These are phyloP conservation scores for Pugionium cornutum DNA, from an alignment of 345 rosid genomes.

Conservation along the genomic window DNA sequence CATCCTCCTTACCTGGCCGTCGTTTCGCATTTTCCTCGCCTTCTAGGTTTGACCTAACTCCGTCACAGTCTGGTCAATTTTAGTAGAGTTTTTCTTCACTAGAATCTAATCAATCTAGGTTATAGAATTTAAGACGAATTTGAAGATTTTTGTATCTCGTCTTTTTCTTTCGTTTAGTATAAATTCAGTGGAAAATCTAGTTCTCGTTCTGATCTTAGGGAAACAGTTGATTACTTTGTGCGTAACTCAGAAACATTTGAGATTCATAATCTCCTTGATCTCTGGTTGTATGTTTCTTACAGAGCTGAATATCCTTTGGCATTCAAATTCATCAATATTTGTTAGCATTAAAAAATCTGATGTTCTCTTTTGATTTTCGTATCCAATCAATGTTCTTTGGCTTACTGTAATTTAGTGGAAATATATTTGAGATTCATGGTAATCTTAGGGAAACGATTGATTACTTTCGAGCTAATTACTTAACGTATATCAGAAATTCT, in stretches of 20 bases:
- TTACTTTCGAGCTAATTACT: not conserved
- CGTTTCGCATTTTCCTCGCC: constrained; percentile 60
- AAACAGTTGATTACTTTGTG: not conserved
- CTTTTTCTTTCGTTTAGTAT: not conserved
- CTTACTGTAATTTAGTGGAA: not conserved
- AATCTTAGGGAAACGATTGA: not conserved
- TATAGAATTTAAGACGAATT: not conserved
- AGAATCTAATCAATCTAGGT: not conserved
- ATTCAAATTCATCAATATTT: not conserved
- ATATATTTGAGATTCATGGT: not conserved
- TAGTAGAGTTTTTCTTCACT: not conserved
- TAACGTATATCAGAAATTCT: not conserved
- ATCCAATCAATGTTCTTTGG: not conserved
- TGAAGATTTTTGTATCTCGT: not conserved
- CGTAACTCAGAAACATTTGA: constrained; percentile 2
- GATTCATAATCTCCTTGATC: not conserved
- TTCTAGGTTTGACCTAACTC: constrained; percentile 53
- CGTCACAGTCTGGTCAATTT: not conserved
- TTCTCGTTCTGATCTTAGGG: not conserved
- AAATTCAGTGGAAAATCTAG: not conserved
- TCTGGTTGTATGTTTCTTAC: not conserved
- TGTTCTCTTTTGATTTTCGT: constrained; percentile 14
- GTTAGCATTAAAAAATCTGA: not conserved
- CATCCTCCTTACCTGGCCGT: constrained; percentile 53
- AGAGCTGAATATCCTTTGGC: not conserved